Evolutionary conservation across 768 basidiomycete genomes (phyloP).

Genomic region (Pleurotus platypus): DNA sequence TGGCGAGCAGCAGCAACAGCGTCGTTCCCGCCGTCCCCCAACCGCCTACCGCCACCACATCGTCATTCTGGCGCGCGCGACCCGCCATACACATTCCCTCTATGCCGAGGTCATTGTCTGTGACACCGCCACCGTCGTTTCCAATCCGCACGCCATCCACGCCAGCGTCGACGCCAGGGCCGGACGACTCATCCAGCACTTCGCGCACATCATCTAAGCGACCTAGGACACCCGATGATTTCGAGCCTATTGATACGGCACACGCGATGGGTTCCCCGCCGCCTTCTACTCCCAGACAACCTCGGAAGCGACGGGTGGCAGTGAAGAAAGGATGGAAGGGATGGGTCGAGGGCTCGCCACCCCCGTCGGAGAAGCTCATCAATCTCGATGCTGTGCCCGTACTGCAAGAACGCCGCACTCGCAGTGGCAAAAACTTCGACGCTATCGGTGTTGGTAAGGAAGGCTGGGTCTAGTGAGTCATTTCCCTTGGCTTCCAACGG

Average conservation of each 20-base stretch:
- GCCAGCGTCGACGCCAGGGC: slow-evolving; percentile 71
- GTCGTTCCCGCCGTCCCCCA: slow-evolving; percentile 23
- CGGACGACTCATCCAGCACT: slow-evolving; percentile 68
- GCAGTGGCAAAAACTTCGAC: slow-evolving; percentile 84
- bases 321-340: slow-evolving; percentile 88
- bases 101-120: slow-evolving; percentile 66
- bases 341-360: slow-evolving; percentile 84
- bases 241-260: slow-evolving; percentile 31
- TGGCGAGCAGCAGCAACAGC: slow-evolving; percentile 9
- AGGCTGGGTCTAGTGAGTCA: slow-evolving; percentile 67
- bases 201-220: slow-evolving; percentile 80
- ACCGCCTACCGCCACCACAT: slow-evolving; percentile 27
- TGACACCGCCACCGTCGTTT: slow-evolving; percentile 65
- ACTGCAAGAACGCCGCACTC: slow-evolving; percentile 70
- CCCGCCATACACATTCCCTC: slow-evolving; percentile 72
- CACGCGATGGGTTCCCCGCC: slow-evolving; percentile 19
- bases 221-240: slow-evolving; percentile 70
- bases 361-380: slow-evolving; percentile 76
- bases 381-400: slow-evolving; percentile 73
- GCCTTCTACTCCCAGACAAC: slow-evolving; percentile 18
- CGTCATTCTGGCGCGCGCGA: slow-evolving; percentile 64
- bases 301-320: slow-evolving; percentile 56
- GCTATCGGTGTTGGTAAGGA: slow-evolving; percentile 77
- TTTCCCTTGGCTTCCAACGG: slow-evolving; percentile 37
- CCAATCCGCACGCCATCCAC: slow-evolving; percentile 45